Conservation (phyloP, 768 basidiomycete species). For the Clitopilus hobsonii region DNA sequence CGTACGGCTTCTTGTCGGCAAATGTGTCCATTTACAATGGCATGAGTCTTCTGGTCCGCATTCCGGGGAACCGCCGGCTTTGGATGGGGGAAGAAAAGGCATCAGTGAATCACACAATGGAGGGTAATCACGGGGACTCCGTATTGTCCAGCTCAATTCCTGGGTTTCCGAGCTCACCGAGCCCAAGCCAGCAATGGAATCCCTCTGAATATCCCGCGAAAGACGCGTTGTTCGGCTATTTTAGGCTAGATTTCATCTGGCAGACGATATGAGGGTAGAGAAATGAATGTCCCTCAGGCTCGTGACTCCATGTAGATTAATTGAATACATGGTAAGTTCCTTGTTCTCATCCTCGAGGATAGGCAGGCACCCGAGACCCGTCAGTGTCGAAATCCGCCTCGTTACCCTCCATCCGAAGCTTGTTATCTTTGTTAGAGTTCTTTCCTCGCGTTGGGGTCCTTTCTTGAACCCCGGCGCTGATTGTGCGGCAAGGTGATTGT, state of each 20-base stretch:
- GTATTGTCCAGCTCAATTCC: background rate
- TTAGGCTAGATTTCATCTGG: background rate
- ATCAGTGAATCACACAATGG: no score
- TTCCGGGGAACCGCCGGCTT: no score
- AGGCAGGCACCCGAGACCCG: background rate
- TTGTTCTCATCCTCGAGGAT: background rate
- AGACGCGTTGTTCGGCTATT: background rate
- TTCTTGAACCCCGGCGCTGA: no score
- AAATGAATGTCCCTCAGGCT: no score
- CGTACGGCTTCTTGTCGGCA: no score
- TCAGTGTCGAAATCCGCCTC: background rate
- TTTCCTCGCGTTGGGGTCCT: background rate
- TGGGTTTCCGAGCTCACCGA: background rate
- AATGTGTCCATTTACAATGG: no score
- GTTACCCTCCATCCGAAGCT: background rate
- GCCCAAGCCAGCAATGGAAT: background rate
- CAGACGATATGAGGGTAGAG: background rate
- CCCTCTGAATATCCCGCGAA: background rate
- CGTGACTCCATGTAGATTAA: background rate
- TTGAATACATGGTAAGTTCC: no score
- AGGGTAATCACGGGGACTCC: background rate
- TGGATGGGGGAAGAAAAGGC: no score
- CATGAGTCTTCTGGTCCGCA: no score
- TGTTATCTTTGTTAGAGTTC: background rate
- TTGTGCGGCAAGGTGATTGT: no score